These are phyloP conservation scores for Collybia mongolica DNA, from an alignment of 768 basidiomycete genomes.

Conservation along the genomic window DNA sequence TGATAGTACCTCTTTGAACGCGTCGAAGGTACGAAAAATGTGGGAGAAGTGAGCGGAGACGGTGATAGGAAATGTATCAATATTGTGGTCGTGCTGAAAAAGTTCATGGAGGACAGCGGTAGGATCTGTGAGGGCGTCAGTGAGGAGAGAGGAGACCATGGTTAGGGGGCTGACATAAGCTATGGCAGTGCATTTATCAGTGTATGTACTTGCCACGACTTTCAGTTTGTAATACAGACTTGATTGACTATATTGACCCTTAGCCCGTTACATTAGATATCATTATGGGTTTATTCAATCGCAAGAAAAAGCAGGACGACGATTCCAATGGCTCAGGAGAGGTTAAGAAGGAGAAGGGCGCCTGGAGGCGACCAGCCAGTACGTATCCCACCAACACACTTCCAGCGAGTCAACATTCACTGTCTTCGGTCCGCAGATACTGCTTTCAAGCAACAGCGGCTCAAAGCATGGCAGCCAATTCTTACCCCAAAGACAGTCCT, in stretches of 20 bases:
- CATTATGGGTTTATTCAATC: slow-evolving; percentile 58
- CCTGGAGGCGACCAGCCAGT: slow-evolving; percentile 86
- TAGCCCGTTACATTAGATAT: neutral
- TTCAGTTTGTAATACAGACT: no score
- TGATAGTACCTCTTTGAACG: slow-evolving; percentile 35
- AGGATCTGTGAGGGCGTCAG: slow-evolving; percentile 51
- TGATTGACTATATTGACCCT: no score
- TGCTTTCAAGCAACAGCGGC: slow-evolving; percentile 98
- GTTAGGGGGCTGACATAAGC: slow-evolving; percentile 28
- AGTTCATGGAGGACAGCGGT: slow-evolving; percentile 47
- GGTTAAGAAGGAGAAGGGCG: slow-evolving; percentile 79
- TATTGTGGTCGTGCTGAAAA: slow-evolving; percentile 28
- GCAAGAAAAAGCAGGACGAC: slow-evolving; percentile 43
- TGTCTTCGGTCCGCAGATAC: slow-evolving; percentile 61
- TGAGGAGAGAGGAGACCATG: slow-evolving; percentile 54
- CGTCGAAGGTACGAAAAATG: slow-evolving; percentile 38
- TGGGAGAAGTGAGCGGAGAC: slow-evolving; percentile 48
- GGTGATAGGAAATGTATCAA: slow-evolving; percentile 35
- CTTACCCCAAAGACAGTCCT: slow-evolving; percentile 97
- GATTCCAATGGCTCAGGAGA: slow-evolving; percentile 44
- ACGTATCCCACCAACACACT: slow-evolving; percentile 28
- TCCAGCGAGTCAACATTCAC: no score
- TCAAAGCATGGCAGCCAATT: slow-evolving; percentile 99
- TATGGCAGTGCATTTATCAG: slow-evolving; percentile 5
- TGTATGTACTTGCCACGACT: neutral